Conservation (phyloP, 768 basidiomycete genomes). For the Trametes punicea region DNA sequence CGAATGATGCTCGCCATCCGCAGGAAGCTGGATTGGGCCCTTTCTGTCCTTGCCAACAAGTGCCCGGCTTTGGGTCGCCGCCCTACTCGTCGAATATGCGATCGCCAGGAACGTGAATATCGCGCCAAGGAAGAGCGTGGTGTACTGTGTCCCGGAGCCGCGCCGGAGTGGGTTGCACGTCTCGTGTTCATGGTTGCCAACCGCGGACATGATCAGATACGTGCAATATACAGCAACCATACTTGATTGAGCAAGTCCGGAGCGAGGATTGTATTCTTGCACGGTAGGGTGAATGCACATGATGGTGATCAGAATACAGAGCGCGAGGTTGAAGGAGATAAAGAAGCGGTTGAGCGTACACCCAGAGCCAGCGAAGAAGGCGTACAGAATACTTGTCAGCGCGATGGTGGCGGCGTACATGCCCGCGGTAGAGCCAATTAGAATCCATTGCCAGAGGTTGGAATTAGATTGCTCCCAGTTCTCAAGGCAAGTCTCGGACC, state of each 20-base stretch:
- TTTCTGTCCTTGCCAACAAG: constrained; percentile 73
- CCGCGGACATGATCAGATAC: constrained; percentile 90
- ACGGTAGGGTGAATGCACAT: constrained; percentile 81
- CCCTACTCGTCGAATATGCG: constrained; percentile 94
- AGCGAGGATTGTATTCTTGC: constrained; percentile 91
- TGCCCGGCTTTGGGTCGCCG: constrained; percentile 93
- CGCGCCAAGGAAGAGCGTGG: constrained; percentile 86
- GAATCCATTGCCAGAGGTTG: constrained; percentile 93
- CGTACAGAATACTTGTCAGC: constrained; percentile 85
- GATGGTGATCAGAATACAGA: constrained; percentile 76
- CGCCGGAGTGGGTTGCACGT: constrained; percentile 87
- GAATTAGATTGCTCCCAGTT: constrained; percentile 91
- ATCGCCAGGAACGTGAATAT: constrained; percentile 97
- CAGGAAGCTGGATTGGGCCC: constrained; percentile 57
- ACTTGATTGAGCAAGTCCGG: constrained; percentile 90
- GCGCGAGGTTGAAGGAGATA: constrained; percentile 88
- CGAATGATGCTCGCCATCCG: constrained; percentile 50
- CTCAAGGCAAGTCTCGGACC: constrained; percentile 95
- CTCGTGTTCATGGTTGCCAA: constrained; percentile 86
- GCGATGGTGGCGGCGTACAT: constrained; percentile 85
- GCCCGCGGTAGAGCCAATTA: constrained; percentile 86
- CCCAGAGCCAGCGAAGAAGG: constrained; percentile 82
- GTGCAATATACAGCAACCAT: constrained; percentile 99
- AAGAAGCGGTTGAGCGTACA: constrained; percentile 96
- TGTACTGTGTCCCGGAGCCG: constrained; percentile 68